Evolutionary conservation across 495 filamentous ascomycete genomes (phyloP).

Genomic region (Rostrohypoxylon terebratum): DNA sequence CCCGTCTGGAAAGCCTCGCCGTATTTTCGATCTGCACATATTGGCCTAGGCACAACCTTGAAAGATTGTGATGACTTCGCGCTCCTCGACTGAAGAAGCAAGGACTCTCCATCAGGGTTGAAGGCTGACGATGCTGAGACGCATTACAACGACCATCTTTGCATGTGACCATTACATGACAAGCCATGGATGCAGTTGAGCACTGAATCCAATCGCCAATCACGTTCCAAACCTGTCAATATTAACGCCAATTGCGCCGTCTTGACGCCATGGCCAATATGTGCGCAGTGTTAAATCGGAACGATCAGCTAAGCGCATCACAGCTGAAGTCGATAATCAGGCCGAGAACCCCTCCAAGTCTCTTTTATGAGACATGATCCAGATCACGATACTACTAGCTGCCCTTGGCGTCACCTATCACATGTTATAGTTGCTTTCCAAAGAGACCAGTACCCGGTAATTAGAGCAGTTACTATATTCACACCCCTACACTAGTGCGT

Average conservation of each 20-base stretch:
- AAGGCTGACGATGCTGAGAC: neutral
- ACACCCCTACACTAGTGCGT: neutral
- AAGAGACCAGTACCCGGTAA: neutral
- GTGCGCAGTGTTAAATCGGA: neutral
- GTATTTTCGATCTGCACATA: neutral
- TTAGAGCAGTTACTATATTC: neutral
- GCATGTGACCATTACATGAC: neutral
- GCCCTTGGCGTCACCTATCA: neutral
- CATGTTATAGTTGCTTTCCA: neutral
- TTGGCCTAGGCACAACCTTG: neutral
- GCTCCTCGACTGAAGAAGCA: neutral
- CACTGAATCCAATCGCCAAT: neutral
- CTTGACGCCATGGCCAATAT: too few species aligned
- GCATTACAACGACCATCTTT: neutral
- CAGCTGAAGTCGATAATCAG: neutral
- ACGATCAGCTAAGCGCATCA: neutral
- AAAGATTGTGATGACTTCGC: neutral
- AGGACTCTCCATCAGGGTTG: too few species aligned
- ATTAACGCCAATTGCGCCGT: neutral
- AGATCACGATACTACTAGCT: neutral
- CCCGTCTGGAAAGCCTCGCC: neutral
- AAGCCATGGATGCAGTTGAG: slow-evolving; percentile 4
- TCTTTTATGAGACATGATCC: neutral
- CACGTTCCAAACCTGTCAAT: neutral
- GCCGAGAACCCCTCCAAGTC: neutral